phyloP scores from a whole-genome alignment of 2,329 filamentous ascomycete species.

The Rhynchosporium agropyri region DNA sequence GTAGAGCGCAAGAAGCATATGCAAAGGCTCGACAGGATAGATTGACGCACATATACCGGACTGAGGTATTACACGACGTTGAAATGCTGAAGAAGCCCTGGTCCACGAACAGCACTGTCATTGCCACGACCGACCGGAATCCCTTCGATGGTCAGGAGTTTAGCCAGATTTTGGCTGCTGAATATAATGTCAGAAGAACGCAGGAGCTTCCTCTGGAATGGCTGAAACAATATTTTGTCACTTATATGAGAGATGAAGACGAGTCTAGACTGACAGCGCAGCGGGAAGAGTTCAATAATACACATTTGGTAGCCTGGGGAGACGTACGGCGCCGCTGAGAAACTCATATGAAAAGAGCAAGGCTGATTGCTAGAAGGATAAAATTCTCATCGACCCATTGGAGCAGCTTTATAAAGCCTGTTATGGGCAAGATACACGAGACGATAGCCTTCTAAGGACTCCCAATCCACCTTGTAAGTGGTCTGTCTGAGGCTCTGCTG shows the following conservation, averaged over 20 bases:
- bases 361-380: not conserved
- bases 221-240: not conserved
- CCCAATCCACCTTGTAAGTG: too few relatives aligned
- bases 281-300: not conserved
- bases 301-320: not conserved
- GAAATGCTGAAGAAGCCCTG: conserved; percentile 12
- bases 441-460: too few relatives aligned
- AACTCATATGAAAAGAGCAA: not conserved
- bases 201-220: not conserved
- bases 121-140: not conserved
- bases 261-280: not conserved
- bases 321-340: not conserved
- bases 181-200: too few relatives aligned
- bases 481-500: too few relatives aligned
- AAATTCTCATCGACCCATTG: not conserved
- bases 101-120: not conserved
- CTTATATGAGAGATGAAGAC: not conserved
- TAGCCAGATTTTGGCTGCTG: not conserved
- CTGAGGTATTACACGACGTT: not conserved
- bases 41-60: not conserved
- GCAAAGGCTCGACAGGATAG: not conserved
- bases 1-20: not conserved
- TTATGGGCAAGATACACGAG: too few relatives aligned
- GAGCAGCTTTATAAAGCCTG: too few relatives aligned
- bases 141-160: not conserved